phyloP scores from a whole-genome alignment of 257 asterid genomes.

The Fraxinus americana region DNA sequence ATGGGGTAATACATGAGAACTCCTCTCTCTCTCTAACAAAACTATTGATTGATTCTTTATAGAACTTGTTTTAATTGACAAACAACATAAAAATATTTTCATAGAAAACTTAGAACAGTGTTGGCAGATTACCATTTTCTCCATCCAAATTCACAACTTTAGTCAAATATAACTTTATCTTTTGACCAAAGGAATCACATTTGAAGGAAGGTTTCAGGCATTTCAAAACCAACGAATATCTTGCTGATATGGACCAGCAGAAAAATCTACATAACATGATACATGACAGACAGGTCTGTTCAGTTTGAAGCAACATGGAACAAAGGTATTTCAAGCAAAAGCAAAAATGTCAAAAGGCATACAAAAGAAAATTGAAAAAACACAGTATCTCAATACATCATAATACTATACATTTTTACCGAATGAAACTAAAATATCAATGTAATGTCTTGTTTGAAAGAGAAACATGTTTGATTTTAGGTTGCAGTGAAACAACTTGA shows the following conservation, averaged over 20 bases:
- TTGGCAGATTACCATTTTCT: background rate
- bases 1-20: background rate
- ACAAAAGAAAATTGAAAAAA: background rate
- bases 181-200: background rate
- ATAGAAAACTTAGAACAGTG: background rate
- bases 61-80: conserved; percentile 14
- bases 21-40: conserved; percentile 7
- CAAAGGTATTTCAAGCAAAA: background rate
- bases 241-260: background rate
- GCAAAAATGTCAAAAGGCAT: background rate
- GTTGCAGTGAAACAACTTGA: conserved; percentile 20
- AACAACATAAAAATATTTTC: background rate
- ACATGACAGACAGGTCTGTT: background rate
- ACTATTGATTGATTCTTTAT: background rate
- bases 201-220: background rate
- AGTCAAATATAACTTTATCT: background rate
- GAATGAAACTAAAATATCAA: background rate
- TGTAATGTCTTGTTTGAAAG: background rate
- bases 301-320: background rate
- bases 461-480: background rate
- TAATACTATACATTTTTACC: background rate
- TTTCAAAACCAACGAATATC: background rate
- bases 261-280: background rate
- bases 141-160: background rate
- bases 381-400: background rate